phyloP scores from a whole-genome alignment of 768 basidiomycete genomes.

The Tephrocybe rancida region DNA sequence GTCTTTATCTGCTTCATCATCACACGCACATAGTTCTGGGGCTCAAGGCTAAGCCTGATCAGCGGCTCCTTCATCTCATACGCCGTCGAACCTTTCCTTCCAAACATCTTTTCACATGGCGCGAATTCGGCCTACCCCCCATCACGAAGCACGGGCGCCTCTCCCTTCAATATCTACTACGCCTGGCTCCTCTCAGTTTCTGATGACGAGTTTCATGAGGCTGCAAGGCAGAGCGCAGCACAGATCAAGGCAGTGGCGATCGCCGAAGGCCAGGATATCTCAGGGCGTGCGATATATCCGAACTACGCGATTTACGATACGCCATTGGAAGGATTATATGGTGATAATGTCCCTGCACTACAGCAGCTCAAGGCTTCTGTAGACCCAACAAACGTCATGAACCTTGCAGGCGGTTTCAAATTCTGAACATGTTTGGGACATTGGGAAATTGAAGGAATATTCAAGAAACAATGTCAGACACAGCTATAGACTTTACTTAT shows the following conservation, averaged over 20 bases:
- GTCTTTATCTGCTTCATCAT: too few relatives aligned
- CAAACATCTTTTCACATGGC: constrained; percentile 38
- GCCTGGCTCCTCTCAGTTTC: constrained; percentile 40
- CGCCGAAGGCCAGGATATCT: constrained; percentile 37
- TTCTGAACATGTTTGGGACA: too few relatives aligned
- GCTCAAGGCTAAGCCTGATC: constrained; percentile 28
- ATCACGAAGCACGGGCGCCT: constrained; percentile 33
- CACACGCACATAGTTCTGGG: constrained; percentile 47
- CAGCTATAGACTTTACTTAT: too few relatives aligned
- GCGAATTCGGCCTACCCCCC: constrained; percentile 49
- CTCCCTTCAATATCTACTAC: constrained; percentile 48
- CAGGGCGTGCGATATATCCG: constrained; percentile 45
- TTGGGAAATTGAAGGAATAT: too few relatives aligned
- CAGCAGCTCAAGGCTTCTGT: constrained; percentile 40
- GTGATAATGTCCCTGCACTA: constrained; percentile 43
- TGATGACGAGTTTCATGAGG: constrained; percentile 42
- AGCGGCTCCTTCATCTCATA: constrained; percentile 39
- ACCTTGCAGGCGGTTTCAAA: constrained; percentile 65
- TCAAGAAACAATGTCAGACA: too few relatives aligned
- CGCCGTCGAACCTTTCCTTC: constrained; percentile 53
- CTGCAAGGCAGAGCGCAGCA: constrained; percentile 38
- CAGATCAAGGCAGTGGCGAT: constrained; percentile 40
- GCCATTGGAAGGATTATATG: constrained; percentile 51
- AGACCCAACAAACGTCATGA: constrained; percentile 65
- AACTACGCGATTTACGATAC: constrained; percentile 63